These are phyloP conservation scores for Ensete ventricosum DNA, from an alignment of 176 grass and related monocot species.

Conservation along the genomic window DNA sequence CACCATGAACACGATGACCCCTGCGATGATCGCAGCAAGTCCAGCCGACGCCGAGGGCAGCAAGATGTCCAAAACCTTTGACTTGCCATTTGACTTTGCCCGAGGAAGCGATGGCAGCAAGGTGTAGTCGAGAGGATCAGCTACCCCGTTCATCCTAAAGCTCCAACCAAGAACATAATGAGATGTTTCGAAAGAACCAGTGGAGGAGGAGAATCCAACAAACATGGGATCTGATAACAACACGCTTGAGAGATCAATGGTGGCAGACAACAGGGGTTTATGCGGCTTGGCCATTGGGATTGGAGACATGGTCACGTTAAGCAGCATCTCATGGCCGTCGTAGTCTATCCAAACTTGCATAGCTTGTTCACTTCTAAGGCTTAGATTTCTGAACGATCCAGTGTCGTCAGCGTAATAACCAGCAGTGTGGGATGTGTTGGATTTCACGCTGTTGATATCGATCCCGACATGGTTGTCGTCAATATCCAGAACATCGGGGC, in stretches of 20 bases:
- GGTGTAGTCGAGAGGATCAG: background rate
- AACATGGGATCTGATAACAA: background rate
- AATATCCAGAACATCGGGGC: conserved; percentile 22
- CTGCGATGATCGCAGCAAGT: background rate
- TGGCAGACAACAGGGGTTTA: background rate
- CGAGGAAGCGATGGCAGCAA: conserved; percentile 22
- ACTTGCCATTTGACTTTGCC: background rate
- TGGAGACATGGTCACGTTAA: background rate
- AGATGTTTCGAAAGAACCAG: background rate
- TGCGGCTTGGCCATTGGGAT: background rate
- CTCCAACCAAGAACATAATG: background rate
- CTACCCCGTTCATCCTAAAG: background rate
- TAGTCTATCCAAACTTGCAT: conserved; percentile 16
- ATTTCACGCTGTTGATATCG: background rate
- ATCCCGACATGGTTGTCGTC: conserved; percentile 29
- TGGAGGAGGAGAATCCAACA: background rate
- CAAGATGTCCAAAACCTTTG: background rate
- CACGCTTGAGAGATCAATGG: background rate
- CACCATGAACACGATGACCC: background rate
- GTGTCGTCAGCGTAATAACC: conserved; percentile 19
- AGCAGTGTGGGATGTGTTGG: background rate
- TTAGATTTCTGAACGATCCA: conserved; percentile 10
- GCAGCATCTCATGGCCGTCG: background rate
- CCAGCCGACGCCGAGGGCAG: conserved; percentile 6
- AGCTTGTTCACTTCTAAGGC: background rate